Base-by-base conservation (phyloP, 306 rosid species). In the Cotoneaster glaucophyllus region DNA sequence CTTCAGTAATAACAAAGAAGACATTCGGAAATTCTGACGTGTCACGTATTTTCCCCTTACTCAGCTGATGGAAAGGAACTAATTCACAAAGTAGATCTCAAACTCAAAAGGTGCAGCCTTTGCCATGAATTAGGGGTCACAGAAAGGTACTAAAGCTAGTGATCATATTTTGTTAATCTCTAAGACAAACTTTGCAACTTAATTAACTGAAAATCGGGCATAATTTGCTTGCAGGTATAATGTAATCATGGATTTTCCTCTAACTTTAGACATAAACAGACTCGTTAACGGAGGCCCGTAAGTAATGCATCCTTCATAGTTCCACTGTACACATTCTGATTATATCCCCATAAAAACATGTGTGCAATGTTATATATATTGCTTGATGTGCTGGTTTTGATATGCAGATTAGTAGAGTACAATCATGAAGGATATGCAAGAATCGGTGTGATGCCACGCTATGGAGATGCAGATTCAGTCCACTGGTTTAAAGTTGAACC, bases 371-470 rank as follows among this genome's bases (percentile, higher is more conserved):
- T 14, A 48, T 1, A 4, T 45, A 48, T 48, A 48, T 8, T 45
- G 19, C 53, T 29, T n/a, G 74, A 25, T 77, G 74, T 67, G 59
- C 64, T 15, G 34, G 44, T 78, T 14, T 70, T 39, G 52, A 19
- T 73, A 0, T 78, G 83, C 69, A 91, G 91, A 65, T 74, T 88
- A 65, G 67, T 87, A 22, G 74, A 84, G 87, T 91, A 85, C 75
- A 64, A 74, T 1, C 84, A 82, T 56, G 80, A 87, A 45, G 90
- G 70, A 39, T 84, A 84, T 34, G 88, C 96, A 25, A 89, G 88
- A 75, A 93, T 93, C 44, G 95, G 95, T 26, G 78, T 90, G 22
- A 90, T 93, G 93, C 96, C 93, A 53, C 96, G 86, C 73, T 89
- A 79, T 62, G 91, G 96, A 26, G 77, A 87, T 75, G 82, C 89